phyloP scores from a whole-genome alignment of 2,329 filamentous ascomycete genomes.

The Boeremia exigua region DNA sequence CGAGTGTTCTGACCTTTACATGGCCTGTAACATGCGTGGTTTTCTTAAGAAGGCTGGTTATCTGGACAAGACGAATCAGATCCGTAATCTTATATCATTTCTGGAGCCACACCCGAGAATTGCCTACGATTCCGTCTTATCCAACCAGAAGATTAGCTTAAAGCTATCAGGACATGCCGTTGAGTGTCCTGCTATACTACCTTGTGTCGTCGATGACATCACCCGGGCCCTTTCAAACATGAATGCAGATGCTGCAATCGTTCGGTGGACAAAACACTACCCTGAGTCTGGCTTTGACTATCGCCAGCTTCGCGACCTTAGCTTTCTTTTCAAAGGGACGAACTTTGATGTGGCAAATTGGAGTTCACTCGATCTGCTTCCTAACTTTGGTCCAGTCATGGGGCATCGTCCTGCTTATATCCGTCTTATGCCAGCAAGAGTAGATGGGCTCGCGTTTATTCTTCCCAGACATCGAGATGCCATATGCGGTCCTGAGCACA shows the following conservation, averaged over 20 bases:
- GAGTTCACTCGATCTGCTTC: not conserved
- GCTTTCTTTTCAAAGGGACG: not conserved
- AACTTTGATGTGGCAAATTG: not conserved
- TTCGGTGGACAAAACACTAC: not conserved
- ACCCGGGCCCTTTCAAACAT: not conserved
- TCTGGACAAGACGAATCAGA: not conserved
- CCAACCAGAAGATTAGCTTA: not conserved
- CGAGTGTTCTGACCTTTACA: not conserved
- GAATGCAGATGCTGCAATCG: not conserved
- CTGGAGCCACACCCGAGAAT: not conserved
- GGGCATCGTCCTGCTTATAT: not conserved
- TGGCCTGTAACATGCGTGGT: not conserved
- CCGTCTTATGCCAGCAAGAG: not conserved
- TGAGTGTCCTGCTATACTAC: not conserved
- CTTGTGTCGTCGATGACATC: not conserved
- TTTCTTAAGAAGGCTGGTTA: not conserved
- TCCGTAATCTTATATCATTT: not conserved
- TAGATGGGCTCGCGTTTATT: not conserved
- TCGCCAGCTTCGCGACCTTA: not conserved
- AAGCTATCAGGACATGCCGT: not conserved
- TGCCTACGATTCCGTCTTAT: not conserved
- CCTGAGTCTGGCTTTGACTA: not conserved
- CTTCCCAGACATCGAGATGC: not conserved
- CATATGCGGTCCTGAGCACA: not conserved
- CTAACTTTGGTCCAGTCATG: not conserved